Conservation (phyloP, 805 yeast species). For the Yarrowia bubula region DNA sequence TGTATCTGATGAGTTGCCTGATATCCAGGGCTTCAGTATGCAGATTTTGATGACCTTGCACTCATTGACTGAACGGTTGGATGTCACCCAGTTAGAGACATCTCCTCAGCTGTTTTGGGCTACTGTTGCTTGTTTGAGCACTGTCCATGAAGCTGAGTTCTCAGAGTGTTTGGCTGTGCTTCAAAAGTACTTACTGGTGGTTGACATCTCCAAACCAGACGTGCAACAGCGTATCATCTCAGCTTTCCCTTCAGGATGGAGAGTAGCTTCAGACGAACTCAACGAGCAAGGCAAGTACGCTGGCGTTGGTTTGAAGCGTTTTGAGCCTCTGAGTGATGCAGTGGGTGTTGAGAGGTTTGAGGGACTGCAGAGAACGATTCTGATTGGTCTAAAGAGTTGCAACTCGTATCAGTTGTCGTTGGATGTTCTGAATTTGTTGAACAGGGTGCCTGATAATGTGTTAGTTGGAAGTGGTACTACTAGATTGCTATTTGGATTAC, state of each 20-base stretch:
- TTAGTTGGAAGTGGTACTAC: conserved; percentile 62
- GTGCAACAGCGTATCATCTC: conserved; percentile 79
- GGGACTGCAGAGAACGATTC: conserved; percentile 75
- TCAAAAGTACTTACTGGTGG: conserved; percentile 78
- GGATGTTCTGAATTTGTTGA: conserved; percentile 68
- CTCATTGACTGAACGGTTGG: conserved; percentile 84
- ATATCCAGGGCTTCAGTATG: conserved; percentile 95
- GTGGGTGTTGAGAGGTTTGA: conserved; percentile 57
- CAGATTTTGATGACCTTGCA: conserved; percentile 94
- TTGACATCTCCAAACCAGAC: conserved; percentile 80
- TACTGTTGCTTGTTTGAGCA: conserved; percentile 83
- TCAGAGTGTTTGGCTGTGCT: conserved; percentile 81
- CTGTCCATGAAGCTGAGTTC: conserved; percentile 90
- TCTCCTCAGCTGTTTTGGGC: conserved; percentile 97
- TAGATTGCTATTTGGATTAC: conserved; percentile 65
- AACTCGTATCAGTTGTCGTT: conserved; percentile 76
- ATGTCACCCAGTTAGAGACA: conserved; percentile 71
- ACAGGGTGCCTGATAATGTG: conserved; percentile 64
- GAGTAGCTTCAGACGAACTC: conserved; percentile 43
- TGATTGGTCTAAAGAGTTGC: conserved; percentile 81
- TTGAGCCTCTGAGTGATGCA: neutral
- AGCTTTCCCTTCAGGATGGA: conserved; percentile 94
- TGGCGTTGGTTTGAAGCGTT: conserved; percentile 14
- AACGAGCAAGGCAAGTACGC: conserved; percentile 16
- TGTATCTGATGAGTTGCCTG: conserved; percentile 80